Evolutionary conservation across 176 grass and related monocot species (phyloP).

Genomic region (Chloris gayana): DNA sequence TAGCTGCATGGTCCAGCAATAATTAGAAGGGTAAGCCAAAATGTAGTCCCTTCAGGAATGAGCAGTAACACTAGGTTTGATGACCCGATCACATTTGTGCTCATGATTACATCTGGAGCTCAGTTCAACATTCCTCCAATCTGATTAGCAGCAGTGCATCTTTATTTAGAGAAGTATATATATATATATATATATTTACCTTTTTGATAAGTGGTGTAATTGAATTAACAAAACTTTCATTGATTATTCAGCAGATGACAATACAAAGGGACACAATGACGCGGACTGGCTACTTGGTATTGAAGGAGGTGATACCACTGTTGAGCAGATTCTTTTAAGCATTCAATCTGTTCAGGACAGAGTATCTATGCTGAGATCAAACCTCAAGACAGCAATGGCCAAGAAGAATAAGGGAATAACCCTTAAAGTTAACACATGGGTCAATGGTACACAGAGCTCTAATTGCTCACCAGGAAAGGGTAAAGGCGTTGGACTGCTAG

Average conservation of each 20-base stretch:
- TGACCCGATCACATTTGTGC: background rate
- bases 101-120: slow-evolving; percentile 1
- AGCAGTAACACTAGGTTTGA: slow-evolving; percentile 1
- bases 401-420: slow-evolving; percentile 55
- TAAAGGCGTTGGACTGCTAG: slow-evolving; percentile 37
- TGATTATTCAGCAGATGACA: slow-evolving; percentile 66
- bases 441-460: slow-evolving; percentile 57
- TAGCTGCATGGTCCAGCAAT: slow-evolving; percentile 1
- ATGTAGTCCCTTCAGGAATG: background rate
- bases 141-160: background rate
- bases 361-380: slow-evolving; percentile 60
- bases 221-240: slow-evolving; percentile 27
- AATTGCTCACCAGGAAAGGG: slow-evolving; percentile 68
- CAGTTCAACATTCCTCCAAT: background rate
- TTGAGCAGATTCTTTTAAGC: slow-evolving; percentile 77
- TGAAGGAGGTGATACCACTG: slow-evolving; percentile 56
- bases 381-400: slow-evolving; percentile 54
- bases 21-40: background rate
- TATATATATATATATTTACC: background rate
- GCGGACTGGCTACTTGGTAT: slow-evolving; percentile 76
- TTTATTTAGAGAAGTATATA: background rate
- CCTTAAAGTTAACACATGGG: slow-evolving; percentile 41
- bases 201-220: slow-evolving; percentile 14
- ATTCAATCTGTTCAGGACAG: slow-evolving; percentile 74
- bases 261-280: slow-evolving; percentile 65